These are phyloP conservation scores for Barnettozyma sucrosica DNA, from an alignment of 805 yeast species.

Conservation along the genomic window DNA sequence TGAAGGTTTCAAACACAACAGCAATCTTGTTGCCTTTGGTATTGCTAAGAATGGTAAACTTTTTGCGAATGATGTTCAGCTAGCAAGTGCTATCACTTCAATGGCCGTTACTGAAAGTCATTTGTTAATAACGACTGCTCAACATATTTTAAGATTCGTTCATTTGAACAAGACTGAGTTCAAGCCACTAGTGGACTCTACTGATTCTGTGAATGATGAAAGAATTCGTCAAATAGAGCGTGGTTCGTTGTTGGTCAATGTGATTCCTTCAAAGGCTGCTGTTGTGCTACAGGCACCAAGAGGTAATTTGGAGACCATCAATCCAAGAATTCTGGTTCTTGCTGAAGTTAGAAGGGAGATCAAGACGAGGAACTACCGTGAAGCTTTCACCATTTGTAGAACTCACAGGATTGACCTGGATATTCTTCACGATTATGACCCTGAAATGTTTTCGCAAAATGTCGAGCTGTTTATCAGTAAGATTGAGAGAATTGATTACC, in stretches of 20 bases:
- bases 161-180: conserved; percentile 49
- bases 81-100: conserved; percentile 78
- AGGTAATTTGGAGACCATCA: conserved; percentile 91
- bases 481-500: conserved; percentile 63
- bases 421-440: conserved; percentile 81
- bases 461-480: conserved; percentile 64
- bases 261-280: conserved; percentile 75
- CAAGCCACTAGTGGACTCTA: conserved; percentile 34
- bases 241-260: conserved; percentile 79
- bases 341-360: conserved; percentile 75
- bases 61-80: conserved; percentile 51
- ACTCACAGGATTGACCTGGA: conserved; percentile 90
- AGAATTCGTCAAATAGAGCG: conserved; percentile 85
- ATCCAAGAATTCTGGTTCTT: conserved; percentile 88
- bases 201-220: conserved; percentile 53
- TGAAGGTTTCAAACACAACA: conserved; percentile 9
- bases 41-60: conserved; percentile 71
- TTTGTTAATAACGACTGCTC: conserved; percentile 81
- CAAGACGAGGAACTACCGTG: conserved; percentile 45
- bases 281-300: conserved; percentile 91
- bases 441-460: conserved; percentile 58
- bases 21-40: conserved; percentile 52
- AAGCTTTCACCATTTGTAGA: conserved; percentile 82
- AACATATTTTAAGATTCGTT: conserved; percentile 72
- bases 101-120: conserved; percentile 65